Percentiles rank a stretch among this genome's conserved stretches.
These are phyloP conservation scores for Ascoidea tarda DNA, from an alignment of 805 yeast species.

Conservation along the genomic window DNA sequence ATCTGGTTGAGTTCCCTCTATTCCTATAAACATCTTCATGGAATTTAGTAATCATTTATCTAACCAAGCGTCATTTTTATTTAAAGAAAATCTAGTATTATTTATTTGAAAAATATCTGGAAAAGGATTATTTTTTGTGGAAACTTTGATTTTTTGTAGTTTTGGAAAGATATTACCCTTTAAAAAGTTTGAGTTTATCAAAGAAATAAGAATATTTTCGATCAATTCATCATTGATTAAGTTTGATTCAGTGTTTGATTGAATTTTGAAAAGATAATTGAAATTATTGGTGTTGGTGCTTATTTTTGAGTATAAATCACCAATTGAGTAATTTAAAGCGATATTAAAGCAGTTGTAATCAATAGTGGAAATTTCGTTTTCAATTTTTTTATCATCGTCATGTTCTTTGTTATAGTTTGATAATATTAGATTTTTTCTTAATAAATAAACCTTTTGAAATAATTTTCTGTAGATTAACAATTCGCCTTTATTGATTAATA, in stretches of 20 bases:
- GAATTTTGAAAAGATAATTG: background rate
- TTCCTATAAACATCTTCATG: too few species aligned
- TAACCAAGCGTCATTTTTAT: background rate
- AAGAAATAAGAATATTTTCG: constrained; percentile 8
- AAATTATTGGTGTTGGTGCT: background rate
- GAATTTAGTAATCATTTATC: too few species aligned
- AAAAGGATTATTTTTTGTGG: constrained; percentile 8
- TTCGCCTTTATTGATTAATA: background rate
- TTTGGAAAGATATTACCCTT: constrained; percentile 8
- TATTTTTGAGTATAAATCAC: background rate
- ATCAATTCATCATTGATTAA: constrained; percentile 1
- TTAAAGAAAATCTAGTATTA: background rate
- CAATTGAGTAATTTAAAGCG: background rate
- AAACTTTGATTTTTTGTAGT: background rate
- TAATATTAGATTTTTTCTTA: background rate
- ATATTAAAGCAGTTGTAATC: constrained; percentile 2
- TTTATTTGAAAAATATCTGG: background rate
- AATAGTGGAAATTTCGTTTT: background rate
- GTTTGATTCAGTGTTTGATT: background rate
- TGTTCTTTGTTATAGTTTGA: too few species aligned
- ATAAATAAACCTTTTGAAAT: background rate
- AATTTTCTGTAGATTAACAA: background rate
- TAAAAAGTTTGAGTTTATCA: constrained; percentile 6
- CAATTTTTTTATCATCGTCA: background rate
- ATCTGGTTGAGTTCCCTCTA: too few species aligned